Evolutionary conservation across 257 asterid species (phyloP), one percentile per base, ranked within the genome.

Genomic region (Forsythia suspensa): DNA sequence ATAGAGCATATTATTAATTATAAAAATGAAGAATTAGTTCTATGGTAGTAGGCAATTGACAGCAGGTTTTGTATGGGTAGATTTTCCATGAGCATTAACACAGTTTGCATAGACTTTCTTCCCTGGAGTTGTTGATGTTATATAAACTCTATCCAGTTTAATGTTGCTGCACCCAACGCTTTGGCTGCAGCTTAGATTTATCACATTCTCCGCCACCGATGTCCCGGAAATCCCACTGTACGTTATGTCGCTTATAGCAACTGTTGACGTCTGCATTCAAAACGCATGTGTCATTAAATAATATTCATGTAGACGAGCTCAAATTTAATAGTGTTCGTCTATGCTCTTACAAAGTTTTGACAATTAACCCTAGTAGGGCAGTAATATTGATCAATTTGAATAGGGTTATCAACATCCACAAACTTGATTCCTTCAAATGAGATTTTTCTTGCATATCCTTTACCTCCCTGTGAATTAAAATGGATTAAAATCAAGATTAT

Each of bases 381-480:
- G 21, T 91, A 91, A 75, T 78, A 91, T 71, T 91, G 96, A 34
- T 91, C 92, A 72, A 91, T 85, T 77, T 89, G 82, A 37, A 91
- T 78, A 10, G 94, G 96, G 40, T 89, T 87, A 73, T 83, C 85
- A 63, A 88, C 94, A 12, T 82, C 90, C 73, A 36, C 88, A 44
- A 91, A 80, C 69, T 41, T 86, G 34, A 91, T 91, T 77, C 84
- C 86, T 77, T 83, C 81, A 21, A 89, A 91, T 11, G 89, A 73
- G 69, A 91, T 91, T 7, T 80, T 87, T 80, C 91, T 89, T 61
- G 91, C 96, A 57, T 82, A 81, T 59, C 96, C 96, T 66, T 48
- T 74, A 73, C 94, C 96, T 71, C 96, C 96, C 94, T 89, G 80
- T 84, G 69, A 21, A 78, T 0, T 65, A 66, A 4, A 29, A 36